Percentiles rank a stretch among this genome's conserved stretches.
Evolutionary conservation across 345 rosid genomes (phyloP).

Genomic region (Ricinus communis): DNA sequence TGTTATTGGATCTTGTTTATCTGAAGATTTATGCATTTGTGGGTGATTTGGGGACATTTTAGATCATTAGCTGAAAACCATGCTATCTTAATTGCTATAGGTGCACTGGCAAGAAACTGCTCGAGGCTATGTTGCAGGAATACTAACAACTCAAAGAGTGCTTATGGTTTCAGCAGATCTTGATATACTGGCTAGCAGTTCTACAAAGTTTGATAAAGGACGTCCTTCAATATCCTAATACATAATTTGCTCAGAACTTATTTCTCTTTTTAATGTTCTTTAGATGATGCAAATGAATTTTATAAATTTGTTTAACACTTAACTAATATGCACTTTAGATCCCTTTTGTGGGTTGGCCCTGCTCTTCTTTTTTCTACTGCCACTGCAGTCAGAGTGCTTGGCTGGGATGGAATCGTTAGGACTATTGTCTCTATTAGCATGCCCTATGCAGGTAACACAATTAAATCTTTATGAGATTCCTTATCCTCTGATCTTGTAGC

Average conservation of each 20-base stretch:
- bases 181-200: constrained; percentile 80
- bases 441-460: constrained; percentile 79
- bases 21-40: neutral
- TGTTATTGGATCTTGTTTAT: neutral
- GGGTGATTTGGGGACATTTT: constrained; percentile 4
- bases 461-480: constrained; percentile 16
- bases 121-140: constrained; percentile 90
- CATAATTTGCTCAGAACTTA: constrained; percentile 10
- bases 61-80: constrained; percentile 1
- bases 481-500: neutral
- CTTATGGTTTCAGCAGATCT: constrained; percentile 87
- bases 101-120: constrained; percentile 96
- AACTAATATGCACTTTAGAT: constrained; percentile 72
- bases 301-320: constrained; percentile 41
- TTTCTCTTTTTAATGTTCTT: neutral
- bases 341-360: constrained; percentile 97
- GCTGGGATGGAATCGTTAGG: constrained; percentile 97
- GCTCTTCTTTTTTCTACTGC: constrained; percentile 94
- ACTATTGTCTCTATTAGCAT: constrained; percentile 78
- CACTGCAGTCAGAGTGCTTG: constrained; percentile 77
- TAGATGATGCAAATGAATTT: constrained; percentile 8
- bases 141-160: constrained; percentile 91
- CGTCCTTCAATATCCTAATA: constrained; percentile 92
- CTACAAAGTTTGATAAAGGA: constrained; percentile 84
- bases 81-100: constrained; percentile 38